A percentile compares a stretch with the other conserved stretches of the same genome.
These are phyloP conservation scores for Colletotrichum tofieldiae DNA, from an alignment of 2,329 filamentous ascomycete species.

Conservation along the genomic window DNA sequence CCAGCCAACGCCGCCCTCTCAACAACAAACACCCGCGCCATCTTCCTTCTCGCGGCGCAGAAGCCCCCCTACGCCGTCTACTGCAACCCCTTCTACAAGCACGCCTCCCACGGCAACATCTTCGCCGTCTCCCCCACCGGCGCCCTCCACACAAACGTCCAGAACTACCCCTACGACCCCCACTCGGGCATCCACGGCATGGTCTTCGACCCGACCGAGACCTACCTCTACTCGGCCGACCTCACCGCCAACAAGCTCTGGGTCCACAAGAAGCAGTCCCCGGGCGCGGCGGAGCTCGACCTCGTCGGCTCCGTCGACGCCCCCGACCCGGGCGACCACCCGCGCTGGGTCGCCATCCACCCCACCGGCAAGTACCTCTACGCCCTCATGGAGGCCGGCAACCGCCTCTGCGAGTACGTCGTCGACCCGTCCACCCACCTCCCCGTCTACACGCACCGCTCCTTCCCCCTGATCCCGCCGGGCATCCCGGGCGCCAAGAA, in stretches of 20 bases:
- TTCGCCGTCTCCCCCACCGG: constrained; percentile 74
- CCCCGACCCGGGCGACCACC: constrained; percentile 81
- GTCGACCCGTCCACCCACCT: constrained; percentile 81
- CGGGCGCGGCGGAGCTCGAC: constrained; percentile 50
- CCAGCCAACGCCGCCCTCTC: constrained; percentile 77
- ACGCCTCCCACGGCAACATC: constrained; percentile 86
- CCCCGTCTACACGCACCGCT: constrained; percentile 83
- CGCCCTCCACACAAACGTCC: constrained; percentile 74
- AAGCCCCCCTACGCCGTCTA: constrained; percentile 87
- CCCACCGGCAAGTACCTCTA: constrained; percentile 85
- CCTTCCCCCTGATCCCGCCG: constrained; percentile 85
- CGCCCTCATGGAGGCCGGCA: constrained; percentile 91
- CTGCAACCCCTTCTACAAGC: constrained; percentile 91
- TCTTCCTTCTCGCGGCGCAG: constrained; percentile 87
- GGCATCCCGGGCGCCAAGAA: constrained; percentile 70
- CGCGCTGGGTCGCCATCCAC: constrained; percentile 90
- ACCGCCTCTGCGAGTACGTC: constrained; percentile 85
- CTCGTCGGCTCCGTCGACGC: constrained; percentile 82
- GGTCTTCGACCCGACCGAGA: constrained; percentile 83
- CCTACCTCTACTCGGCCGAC: constrained; percentile 85
- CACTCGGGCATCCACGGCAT: constrained; percentile 85
- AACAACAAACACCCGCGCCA: constrained; percentile 87
- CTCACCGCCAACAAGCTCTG: constrained; percentile 86
- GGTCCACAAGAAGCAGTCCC: constrained; percentile 79
- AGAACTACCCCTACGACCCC: constrained; percentile 81